Base-by-base conservation (phyloP, 768 basidiomycete species). In the Russula sp. region DNA sequence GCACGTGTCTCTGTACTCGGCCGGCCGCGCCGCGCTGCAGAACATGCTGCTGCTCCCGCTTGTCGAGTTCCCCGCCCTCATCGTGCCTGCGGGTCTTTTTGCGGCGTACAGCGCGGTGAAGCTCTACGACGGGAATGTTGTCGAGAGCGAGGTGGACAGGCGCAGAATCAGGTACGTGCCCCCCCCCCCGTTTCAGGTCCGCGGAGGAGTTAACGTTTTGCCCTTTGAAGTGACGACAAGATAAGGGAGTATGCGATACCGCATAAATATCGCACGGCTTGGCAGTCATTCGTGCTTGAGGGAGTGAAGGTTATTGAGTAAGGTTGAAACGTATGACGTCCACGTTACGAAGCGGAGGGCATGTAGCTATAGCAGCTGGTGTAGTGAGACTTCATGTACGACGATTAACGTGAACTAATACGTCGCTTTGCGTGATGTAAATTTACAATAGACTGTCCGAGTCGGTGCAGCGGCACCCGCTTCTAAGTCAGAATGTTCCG, bases 41-140 rank as follows among this genome's bases (percentile, higher is more conserved):
- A 68, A 68, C 6, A 66, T 66, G 65, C 53, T 68, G 32, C 44
- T 66, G 7, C 65, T 68, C 44, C 67, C 67, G 20, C 47, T 68
- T 3, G 50, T 22, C 2, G 65, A 68, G 13, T 63, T 66, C 14
- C 67, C 67, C 1, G 40, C 49, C 5, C 58, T 68, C 32, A 37
- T 66, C 39, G 65, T 68, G 11, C 67, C 67, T 18, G 67, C 67
- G 20, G 61, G 61, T 2, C 58, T 68, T 27, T 68, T 68, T 54
- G 67, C 67, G 8, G 58, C 45, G 20, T 68, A 66, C 49, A 66
- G 58, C 22, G n/a, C 65, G 13, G 50, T 68, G 42, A 58, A 45
- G 52, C 37, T 66, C 31, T 68, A 68, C 54, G 62, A 61, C 14
- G 65, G 67, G 27, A 59, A 68, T 13, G 31, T 37, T 20, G 67